Percentiles rank a stretch among this genome's conserved stretches.
These are phyloP conservation scores for Cadophora malorum DNA, from an alignment of 2,329 filamentous ascomycete genomes.

Conservation along the genomic window DNA sequence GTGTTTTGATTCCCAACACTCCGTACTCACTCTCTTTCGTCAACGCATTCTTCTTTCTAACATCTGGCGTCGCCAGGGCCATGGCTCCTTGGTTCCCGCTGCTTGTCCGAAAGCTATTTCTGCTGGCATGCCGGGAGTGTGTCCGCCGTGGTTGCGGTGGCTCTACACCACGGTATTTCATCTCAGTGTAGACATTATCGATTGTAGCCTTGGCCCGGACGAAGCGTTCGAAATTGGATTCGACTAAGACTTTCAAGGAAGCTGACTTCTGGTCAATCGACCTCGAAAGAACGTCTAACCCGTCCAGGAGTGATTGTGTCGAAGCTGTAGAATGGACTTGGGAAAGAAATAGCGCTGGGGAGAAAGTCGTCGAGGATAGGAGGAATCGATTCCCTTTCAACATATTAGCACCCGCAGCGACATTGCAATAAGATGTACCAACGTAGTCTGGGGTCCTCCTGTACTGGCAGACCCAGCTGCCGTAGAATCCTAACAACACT, in stretches of 20 bases:
- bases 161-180: slow-evolving; percentile 76
- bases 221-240: slow-evolving; percentile 98
- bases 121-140: slow-evolving; percentile 46
- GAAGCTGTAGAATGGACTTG: slow-evolving; percentile 89
- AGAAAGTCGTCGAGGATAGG: slow-evolving; percentile 94
- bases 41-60: slow-evolving; percentile 84
- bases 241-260: slow-evolving; percentile 92
- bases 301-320: slow-evolving; percentile 79
- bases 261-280: slow-evolving; percentile 99
- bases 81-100: slow-evolving; percentile 45
- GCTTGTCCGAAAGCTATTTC: slow-evolving; percentile 49
- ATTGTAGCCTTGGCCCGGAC: slow-evolving; percentile 97
- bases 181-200: slow-evolving; percentile 98
- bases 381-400: slow-evolving; percentile 85
- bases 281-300: slow-evolving; percentile 83
- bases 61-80: slow-evolving; percentile 52
- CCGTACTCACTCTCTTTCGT: slow-evolving; percentile 93
- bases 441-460: slow-evolving; percentile 83
- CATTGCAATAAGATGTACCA: slow-evolving; percentile 47
- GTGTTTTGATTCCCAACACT: slow-evolving; percentile 84
- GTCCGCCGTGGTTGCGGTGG: slow-evolving; percentile 51
- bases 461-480: slow-evolving; percentile 77
- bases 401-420: slow-evolving; percentile 31
- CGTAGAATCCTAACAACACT: slow-evolving; percentile 85
- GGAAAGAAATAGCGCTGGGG: slow-evolving; percentile 87